Evolutionary conservation across 1,139 yeast species (phyloP).

Genomic region (Arxiozyma slooffiae): DNA sequence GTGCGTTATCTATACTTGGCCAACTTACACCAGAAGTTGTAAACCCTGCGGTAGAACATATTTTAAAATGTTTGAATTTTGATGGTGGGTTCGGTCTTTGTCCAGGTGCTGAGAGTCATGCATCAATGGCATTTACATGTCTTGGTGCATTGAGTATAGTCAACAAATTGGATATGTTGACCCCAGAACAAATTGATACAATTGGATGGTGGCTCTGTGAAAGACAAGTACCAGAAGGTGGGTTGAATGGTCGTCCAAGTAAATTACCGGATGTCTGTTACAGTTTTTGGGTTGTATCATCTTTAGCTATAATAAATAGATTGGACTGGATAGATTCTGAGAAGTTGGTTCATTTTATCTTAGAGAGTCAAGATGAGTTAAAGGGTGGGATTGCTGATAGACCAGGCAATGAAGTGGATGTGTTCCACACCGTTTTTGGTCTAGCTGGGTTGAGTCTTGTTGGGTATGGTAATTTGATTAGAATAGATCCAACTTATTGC

Average conservation of each 20-base stretch:
- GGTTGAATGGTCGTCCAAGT: slow-evolving; percentile 93
- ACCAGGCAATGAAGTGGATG: slow-evolving; percentile 83
- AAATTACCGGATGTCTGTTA: slow-evolving; percentile 94
- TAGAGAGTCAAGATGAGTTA: slow-evolving; percentile 65
- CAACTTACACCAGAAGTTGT: slow-evolving; percentile 51
- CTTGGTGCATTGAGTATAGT: slow-evolving; percentile 70
- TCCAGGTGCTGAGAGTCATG: slow-evolving; percentile 93
- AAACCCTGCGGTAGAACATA: slow-evolving; percentile 56
- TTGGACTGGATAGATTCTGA: slow-evolving; percentile 65
- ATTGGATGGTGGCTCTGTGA: slow-evolving; percentile 83
- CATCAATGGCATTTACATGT: slow-evolving; percentile 87
- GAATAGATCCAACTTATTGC: slow-evolving; percentile 79
- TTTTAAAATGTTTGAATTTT: slow-evolving; percentile 67
- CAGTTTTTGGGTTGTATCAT: slow-evolving; percentile 94
- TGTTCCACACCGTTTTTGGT: slow-evolving; percentile 87
- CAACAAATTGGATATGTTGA: slow-evolving; percentile 42
- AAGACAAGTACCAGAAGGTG: slow-evolving; percentile 84
- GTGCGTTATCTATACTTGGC: slow-evolving; percentile 60
- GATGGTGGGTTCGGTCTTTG: slow-evolving; percentile 94
- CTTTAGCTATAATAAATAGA: slow-evolving; percentile 57
- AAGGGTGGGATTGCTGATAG: slow-evolving; percentile 90
- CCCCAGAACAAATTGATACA: slow-evolving; percentile 24
- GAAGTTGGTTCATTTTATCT: slow-evolving; percentile 54
- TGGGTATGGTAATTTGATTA: slow-evolving; percentile 46
- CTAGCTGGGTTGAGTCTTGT: slow-evolving; percentile 75